Conservation (phyloP, 192 early-diverging fungal genomes). For the Chytriomyces sp. region DNA sequence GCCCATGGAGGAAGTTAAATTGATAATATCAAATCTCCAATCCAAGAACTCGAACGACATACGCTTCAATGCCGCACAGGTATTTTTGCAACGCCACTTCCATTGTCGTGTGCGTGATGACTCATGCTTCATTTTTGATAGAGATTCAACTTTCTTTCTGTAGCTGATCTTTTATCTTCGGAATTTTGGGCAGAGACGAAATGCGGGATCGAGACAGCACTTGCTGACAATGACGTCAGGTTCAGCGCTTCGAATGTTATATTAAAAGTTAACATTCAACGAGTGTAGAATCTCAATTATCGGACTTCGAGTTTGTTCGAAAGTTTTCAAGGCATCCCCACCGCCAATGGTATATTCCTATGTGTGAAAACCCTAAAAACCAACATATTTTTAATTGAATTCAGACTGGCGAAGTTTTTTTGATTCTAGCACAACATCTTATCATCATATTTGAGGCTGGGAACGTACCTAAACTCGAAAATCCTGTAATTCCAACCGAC, state of each 20-base stretch:
- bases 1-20: constrained; percentile 45
- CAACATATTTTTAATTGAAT: background rate
- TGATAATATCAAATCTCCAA: constrained; percentile 40
- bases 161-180: constrained; percentile 47
- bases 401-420: constrained; percentile 48
- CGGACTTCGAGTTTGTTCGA: constrained; percentile 44
- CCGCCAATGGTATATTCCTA: constrained; percentile 38
- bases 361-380: background rate
- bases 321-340: constrained; percentile 51
- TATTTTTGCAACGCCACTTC: too few species aligned
- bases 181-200: constrained; percentile 58
- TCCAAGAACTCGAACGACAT: constrained; percentile 34
- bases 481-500: constrained; percentile 39
- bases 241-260: constrained; percentile 15
- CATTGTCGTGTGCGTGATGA: too few species aligned
- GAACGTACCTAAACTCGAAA: constrained; percentile 31
- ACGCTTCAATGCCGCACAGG: constrained; percentile 44
- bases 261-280: background rate
- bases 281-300: constrained; percentile 33
- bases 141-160: constrained; percentile 44
- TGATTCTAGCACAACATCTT: constrained; percentile 45
- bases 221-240: constrained; percentile 47
- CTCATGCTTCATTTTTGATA: too few species aligned
- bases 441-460: constrained; percentile 33
- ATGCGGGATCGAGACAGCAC: constrained; percentile 31